These are phyloP conservation scores for Zymoseptoria crescenta DNA, from an alignment of 2,329 filamentous ascomycete species.

Conservation along the genomic window DNA sequence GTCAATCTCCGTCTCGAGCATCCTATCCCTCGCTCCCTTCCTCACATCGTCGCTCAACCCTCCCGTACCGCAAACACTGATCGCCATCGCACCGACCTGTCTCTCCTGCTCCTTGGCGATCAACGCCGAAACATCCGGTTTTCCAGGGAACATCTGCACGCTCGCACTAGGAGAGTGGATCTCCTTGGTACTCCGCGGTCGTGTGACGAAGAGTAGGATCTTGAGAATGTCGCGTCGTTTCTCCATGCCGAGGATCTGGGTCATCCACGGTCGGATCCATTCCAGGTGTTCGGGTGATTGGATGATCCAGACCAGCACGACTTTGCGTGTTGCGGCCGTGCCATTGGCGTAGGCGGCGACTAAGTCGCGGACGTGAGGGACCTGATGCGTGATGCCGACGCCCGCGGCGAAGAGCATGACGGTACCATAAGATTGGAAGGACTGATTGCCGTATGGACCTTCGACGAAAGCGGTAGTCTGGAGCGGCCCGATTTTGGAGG, in stretches of 20 bases:
- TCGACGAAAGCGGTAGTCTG: slow-evolving; percentile 69
- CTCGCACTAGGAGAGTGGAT: slow-evolving; percentile 68
- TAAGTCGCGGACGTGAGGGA: slow-evolving; percentile 72
- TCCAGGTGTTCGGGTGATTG: slow-evolving; percentile 82
- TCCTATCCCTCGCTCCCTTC: slow-evolving; percentile 55
- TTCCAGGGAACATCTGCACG: slow-evolving; percentile 86
- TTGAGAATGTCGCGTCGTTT: slow-evolving; percentile 73
- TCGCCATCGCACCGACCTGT: slow-evolving; percentile 80
- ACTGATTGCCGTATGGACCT: slow-evolving; percentile 76
- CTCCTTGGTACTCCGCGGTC: slow-evolving; percentile 75
- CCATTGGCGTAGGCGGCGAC: slow-evolving; percentile 52
- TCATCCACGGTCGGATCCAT: slow-evolving; percentile 92
- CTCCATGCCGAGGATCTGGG: slow-evolving; percentile 71
- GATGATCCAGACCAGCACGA: slow-evolving; percentile 88
- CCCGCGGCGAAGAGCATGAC: slow-evolving; percentile 84
- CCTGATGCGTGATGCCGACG: slow-evolving; percentile 90
- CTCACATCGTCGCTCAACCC: slow-evolving; percentile 68
- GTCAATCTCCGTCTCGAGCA: slow-evolving; percentile 60
- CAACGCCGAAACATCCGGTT: slow-evolving; percentile 74
- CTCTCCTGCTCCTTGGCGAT: slow-evolving; percentile 72
- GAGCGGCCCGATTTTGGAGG: slow-evolving; percentile 47
- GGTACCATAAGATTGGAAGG: slow-evolving; percentile 86
- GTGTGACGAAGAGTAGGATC: slow-evolving; percentile 84
- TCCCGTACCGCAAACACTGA: slow-evolving; percentile 71
- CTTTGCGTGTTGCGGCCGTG: slow-evolving; percentile 69